phyloP scores from a whole-genome alignment of 75 land plant genomes.

The Pinus tabuliformis region DNA sequence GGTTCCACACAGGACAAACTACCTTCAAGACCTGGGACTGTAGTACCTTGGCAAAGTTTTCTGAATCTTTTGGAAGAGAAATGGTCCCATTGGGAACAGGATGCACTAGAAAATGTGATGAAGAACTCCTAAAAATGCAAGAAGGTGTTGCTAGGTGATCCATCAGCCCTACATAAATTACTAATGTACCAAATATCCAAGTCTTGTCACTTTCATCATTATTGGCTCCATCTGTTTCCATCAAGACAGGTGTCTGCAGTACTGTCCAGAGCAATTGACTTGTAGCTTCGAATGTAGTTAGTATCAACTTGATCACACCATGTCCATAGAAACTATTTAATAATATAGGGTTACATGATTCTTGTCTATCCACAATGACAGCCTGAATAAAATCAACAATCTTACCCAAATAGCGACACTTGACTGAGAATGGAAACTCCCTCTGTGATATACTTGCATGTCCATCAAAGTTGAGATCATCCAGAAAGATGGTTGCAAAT shows the following conservation, averaged over 20 bases:
- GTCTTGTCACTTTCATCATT: constrained; percentile 39
- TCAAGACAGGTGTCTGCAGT: constrained; percentile 58
- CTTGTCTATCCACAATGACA: constrained; percentile 74
- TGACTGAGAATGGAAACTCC: constrained; percentile 70
- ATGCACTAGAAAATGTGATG: constrained; percentile 80
- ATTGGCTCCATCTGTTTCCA: constrained; percentile 62
- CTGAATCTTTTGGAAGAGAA: constrained; percentile 79
- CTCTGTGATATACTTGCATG: constrained; percentile 37
- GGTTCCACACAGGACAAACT: constrained; percentile 93
- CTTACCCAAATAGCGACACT: constrained; percentile 94
- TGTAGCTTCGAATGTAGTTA: constrained; percentile 91
- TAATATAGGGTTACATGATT: constrained; percentile 83
- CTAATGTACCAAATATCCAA: constrained; percentile 88
- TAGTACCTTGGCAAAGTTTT: constrained; percentile 73
- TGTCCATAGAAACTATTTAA: constrained; percentile 77
- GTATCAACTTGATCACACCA: constrained; percentile 75
- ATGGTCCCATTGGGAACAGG: constrained; percentile 53
- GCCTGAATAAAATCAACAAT: constrained; percentile 83
- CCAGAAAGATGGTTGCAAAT: constrained; percentile 64
- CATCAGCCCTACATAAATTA: constrained; percentile 76
- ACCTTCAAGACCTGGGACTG: constrained; percentile 87
- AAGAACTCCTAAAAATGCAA: constrained; percentile 62
- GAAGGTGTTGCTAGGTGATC: constrained; percentile 94
- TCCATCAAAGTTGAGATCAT: constrained; percentile 76
- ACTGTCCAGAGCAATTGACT: constrained; percentile 85